phyloP scores from a whole-genome alignment of 495 filamentous ascomycete species.

The Apiosordaria backusii region DNA sequence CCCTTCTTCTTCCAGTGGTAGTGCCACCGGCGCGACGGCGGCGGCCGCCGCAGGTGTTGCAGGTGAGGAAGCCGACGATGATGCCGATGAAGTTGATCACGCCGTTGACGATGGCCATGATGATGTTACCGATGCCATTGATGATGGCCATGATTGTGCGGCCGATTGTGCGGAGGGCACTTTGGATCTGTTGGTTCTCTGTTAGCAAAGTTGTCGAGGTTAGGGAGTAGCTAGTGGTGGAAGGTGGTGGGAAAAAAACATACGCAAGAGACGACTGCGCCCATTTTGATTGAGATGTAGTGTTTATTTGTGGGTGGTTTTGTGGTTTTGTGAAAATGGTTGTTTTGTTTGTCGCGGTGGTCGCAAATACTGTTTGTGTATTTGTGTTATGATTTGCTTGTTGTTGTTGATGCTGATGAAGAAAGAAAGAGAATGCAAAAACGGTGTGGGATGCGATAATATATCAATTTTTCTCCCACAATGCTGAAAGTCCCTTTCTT shows the following conservation, averaged over 20 bases:
- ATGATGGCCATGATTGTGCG: constrained; percentile 78
- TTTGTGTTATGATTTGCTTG: constrained; percentile 11
- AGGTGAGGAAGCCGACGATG: constrained; percentile 84
- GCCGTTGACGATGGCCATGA: constrained; percentile 73
- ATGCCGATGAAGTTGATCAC: constrained; percentile 74
- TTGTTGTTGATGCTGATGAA: constrained; percentile 8
- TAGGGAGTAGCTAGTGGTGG: constrained; percentile 1
- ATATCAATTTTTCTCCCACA: constrained; percentile 2
- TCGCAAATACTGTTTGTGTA: constrained; percentile 5
- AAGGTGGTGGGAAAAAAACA: constrained; percentile 36
- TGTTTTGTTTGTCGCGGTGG: constrained; percentile 16
- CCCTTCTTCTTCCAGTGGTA: constrained; percentile 19
- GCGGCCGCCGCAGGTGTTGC: constrained; percentile 51
- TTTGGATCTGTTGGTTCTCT: constrained; percentile 62
- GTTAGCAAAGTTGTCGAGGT: constrained; percentile 24
- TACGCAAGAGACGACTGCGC: constrained; percentile 95
- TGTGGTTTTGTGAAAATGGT: constrained; percentile 19
- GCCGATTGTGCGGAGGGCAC: constrained; percentile 80
- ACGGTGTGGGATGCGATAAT: neutral
- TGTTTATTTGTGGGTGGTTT: constrained; percentile 24
- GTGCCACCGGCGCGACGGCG: constrained; percentile 20
- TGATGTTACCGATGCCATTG: constrained; percentile 69
- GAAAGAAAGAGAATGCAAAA: neutral
- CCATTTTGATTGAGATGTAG: constrained; percentile 62
- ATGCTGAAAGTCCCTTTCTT: neutral